Evolutionary conservation across 225 moss, liverwort and hornwort species (phyloP).

Genomic region (Sphagnum contortum): DNA sequence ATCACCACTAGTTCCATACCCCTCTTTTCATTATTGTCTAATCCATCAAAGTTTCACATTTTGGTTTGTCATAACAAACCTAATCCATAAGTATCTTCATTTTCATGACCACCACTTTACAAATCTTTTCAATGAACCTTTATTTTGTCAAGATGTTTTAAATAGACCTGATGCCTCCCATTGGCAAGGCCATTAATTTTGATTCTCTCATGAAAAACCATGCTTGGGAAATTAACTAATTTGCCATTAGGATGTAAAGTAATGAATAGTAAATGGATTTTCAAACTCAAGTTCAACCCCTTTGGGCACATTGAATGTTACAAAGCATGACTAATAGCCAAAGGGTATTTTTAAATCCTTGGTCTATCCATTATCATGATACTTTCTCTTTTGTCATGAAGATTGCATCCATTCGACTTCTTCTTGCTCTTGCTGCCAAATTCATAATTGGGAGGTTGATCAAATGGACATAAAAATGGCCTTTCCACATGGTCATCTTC

Average conservation of each 20-base stretch:
- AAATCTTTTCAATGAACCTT: no score
- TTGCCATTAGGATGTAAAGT: neutral
- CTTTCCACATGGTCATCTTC: neutral
- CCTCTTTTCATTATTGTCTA: no score
- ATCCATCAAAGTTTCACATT: no score
- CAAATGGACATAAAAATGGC: slow-evolving; percentile 11
- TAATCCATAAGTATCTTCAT: no score
- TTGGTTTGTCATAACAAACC: no score
- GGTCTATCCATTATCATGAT: slow-evolving; percentile 7
- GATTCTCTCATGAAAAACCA: slow-evolving; percentile 2
- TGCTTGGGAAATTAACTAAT: slow-evolving; percentile 4
- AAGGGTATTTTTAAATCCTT: slow-evolving; percentile 1
- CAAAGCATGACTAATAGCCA: slow-evolving; percentile 16
- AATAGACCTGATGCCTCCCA: no score
- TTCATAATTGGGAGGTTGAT: slow-evolving; percentile 2
- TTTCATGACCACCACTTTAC: no score
- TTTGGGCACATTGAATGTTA: slow-evolving; percentile 1
- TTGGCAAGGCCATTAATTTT: neutral
- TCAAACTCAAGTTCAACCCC: slow-evolving; percentile 3
- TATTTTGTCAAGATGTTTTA: no score
- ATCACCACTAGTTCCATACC: no score
- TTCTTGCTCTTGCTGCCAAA: slow-evolving; percentile 1
- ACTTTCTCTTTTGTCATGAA: slow-evolving; percentile 10
- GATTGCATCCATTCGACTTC: neutral
- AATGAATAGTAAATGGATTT: slow-evolving; percentile 13